Conservation (phyloP, 768 basidiomycete genomes). For the Russula abietina region DNA sequence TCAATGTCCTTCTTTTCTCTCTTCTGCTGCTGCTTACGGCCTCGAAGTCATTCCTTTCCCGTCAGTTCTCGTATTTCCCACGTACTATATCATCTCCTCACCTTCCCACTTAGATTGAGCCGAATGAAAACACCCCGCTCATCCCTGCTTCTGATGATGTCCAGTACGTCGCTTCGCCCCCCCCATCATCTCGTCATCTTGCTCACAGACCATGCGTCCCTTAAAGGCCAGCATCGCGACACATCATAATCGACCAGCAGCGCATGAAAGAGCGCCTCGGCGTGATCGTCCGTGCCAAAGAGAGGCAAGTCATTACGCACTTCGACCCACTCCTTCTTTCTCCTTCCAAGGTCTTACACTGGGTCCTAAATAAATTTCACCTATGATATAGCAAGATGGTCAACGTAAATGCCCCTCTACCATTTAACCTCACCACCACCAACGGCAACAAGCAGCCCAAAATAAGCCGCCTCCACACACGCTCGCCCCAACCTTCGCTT, state of each 20-base stretch:
- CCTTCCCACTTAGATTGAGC: conserved; percentile 24
- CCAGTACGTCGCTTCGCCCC: conserved; percentile 24
- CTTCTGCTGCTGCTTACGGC: conserved; percentile 28
- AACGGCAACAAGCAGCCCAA: conserved; percentile 23
- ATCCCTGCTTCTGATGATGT: conserved; percentile 31
- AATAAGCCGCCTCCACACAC: conserved; percentile 23
- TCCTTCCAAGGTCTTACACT: background rate
- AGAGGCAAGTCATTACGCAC: conserved; percentile 47
- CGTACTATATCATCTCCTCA: background rate
- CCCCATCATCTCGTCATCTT: background rate
- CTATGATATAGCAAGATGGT: conserved; percentile 55
- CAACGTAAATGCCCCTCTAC: conserved; percentile 53
- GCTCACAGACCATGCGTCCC: background rate
- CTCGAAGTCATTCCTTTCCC: background rate
- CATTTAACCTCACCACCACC: conserved; percentile 48
- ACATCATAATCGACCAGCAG: conserved; percentile 40
- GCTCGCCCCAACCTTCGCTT: conserved; percentile 28
- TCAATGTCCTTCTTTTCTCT: conserved; percentile 27
- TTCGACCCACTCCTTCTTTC: background rate
- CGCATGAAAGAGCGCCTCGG: conserved; percentile 46
- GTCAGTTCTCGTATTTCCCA: background rate
- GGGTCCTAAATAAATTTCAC: background rate
- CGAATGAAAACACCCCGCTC: conserved; percentile 32
- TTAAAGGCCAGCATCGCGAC: conserved; percentile 13
- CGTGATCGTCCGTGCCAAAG: conserved; percentile 53